Conservation (phyloP, 164 flowering plant genomes). For the Macadamia tetraphylla region DNA sequence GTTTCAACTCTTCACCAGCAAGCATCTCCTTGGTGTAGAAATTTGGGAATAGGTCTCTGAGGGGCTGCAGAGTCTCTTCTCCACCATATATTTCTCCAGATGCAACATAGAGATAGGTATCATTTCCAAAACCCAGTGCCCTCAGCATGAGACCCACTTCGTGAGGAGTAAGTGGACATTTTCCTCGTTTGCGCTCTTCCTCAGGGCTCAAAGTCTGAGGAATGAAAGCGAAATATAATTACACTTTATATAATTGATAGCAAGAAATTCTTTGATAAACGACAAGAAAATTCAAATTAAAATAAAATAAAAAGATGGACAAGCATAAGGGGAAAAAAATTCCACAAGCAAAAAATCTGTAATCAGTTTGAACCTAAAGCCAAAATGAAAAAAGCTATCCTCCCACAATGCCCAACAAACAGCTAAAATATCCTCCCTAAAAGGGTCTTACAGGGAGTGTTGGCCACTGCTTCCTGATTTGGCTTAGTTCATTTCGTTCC, state of each 20-base stretch:
- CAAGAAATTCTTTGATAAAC: neutral
- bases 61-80: conserved; percentile 75
- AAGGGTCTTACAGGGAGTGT: conserved; percentile 61
- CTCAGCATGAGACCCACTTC: conserved; percentile 95
- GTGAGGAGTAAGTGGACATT: conserved; percentile 95
- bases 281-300: no score
- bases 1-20: conserved; percentile 57
- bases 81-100: conserved; percentile 99
- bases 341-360: no score
- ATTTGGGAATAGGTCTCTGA: conserved; percentile 85
- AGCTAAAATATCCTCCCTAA: no score
- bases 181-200: conserved; percentile 75
- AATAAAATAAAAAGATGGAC: no score
- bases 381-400: no score
- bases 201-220: conserved; percentile 73
- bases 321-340: no score
- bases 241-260: neutral
- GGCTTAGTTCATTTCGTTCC: conserved; percentile 73
- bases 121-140: conserved; percentile 81
- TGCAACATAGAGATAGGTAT: conserved; percentile 83
- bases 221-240: neutral
- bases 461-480: conserved; percentile 91
- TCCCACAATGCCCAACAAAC: no score
- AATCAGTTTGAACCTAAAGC: no score
- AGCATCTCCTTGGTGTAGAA: conserved; percentile 90